Conservation (phyloP, 1,139 yeast genomes). For the Geotrichum phurueaensis region DNA sequence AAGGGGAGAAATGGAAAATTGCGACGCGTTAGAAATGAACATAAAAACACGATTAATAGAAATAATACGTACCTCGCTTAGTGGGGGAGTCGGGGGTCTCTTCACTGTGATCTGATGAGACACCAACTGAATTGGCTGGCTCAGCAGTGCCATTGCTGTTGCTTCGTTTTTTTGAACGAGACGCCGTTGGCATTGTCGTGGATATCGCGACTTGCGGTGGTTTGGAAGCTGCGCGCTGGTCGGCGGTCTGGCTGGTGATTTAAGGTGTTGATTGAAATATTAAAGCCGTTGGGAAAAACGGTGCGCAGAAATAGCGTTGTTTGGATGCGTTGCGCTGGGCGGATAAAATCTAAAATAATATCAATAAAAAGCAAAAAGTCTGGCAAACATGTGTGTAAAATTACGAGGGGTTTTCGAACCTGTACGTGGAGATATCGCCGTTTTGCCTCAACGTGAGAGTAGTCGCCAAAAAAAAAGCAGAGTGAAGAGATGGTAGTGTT, state of each 20-base stretch:
- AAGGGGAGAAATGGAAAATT: background rate
- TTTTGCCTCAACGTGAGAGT: background rate
- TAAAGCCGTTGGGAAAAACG: background rate
- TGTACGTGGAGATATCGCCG: constrained; percentile 5
- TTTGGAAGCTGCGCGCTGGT: background rate
- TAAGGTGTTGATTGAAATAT: background rate
- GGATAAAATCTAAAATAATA: constrained; percentile 3
- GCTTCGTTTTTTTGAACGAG: constrained; percentile 10
- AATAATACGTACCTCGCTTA: background rate
- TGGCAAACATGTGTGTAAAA: constrained; percentile 18
- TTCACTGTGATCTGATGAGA: background rate
- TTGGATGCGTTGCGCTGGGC: background rate
- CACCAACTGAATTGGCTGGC: background rate
- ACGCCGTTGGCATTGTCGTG: constrained; percentile 9
- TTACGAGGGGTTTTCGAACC: constrained; percentile 17
- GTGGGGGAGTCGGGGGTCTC: background rate
- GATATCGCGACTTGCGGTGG: background rate
- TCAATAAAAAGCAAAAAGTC: constrained; percentile 18
- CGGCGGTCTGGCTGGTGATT: background rate
- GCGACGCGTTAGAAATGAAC: background rate
- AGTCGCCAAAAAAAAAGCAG: constrained; percentile 4
- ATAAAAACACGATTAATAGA: background rate
- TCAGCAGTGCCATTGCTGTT: background rate
- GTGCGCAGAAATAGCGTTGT: background rate
- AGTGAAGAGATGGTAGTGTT: constrained; percentile 6